Conservation (phyloP, 2,329 filamentous ascomycete species). For the Alternaria hordeiaustralica region DNA sequence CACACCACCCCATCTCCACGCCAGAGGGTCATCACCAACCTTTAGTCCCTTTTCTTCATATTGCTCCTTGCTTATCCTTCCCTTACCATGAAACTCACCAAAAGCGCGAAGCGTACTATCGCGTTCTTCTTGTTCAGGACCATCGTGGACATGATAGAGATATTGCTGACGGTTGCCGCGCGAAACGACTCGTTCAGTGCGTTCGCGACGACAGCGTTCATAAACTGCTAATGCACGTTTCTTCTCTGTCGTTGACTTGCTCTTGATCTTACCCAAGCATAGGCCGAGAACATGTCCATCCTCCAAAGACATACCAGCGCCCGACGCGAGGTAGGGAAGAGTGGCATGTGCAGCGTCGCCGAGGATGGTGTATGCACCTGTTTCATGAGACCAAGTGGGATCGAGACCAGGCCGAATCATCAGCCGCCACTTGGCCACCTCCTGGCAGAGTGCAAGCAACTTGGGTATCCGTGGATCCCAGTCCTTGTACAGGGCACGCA, state of each 20-base stretch:
- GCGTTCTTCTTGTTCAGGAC: slow-evolving; percentile 61
- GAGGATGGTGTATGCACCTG: slow-evolving; percentile 64
- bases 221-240: slow-evolving; percentile 56
- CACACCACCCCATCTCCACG: slow-evolving; percentile 46
- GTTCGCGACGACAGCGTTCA: slow-evolving; percentile 62
- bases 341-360: slow-evolving; percentile 71
- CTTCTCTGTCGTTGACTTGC: slow-evolving; percentile 46
- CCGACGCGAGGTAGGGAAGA: slow-evolving; percentile 65
- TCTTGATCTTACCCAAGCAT: slow-evolving; percentile 58
- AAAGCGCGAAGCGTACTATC: slow-evolving; percentile 50
- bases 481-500: slow-evolving; percentile 60
- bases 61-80: slow-evolving; percentile 24
- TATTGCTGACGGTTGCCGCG: slow-evolving; percentile 67
- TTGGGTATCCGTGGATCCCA: slow-evolving; percentile 65
- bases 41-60: slow-evolving; percentile 28
- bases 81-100: slow-evolving; percentile 37
- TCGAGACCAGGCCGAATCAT: slow-evolving; percentile 63
- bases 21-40: slow-evolving; percentile 42
- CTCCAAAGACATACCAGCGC: slow-evolving; percentile 67
- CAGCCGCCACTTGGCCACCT: slow-evolving; percentile 67
- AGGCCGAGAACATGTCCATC: slow-evolving; percentile 65
- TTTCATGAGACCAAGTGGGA: slow-evolving; percentile 63
- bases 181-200: slow-evolving; percentile 66
- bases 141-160: slow-evolving; percentile 68
- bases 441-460: slow-evolving; percentile 63